phyloP scores from a whole-genome alignment of 805 yeast species.

The Candida germanica region DNA sequence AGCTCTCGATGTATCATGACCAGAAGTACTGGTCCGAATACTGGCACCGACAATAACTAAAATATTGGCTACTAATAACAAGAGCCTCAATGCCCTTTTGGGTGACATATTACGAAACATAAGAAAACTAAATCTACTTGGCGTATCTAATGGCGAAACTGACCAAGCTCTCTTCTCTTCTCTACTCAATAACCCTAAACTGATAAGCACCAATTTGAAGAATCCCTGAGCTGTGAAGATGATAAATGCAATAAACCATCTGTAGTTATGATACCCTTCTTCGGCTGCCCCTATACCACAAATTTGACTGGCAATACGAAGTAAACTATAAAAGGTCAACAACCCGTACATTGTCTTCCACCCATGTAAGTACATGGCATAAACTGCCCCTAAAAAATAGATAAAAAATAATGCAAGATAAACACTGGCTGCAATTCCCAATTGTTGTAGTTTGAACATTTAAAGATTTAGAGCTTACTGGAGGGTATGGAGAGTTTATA shows the following conservation, averaged over 20 bases:
- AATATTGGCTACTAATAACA: conserved; percentile 32
- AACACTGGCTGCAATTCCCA: conserved; percentile 35
- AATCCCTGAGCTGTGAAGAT: conserved; percentile 40
- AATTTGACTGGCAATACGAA: conserved; percentile 33
- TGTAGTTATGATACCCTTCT: conserved; percentile 24
- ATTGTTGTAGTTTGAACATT: conserved; percentile 17
- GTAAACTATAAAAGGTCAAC: conserved; percentile 22
- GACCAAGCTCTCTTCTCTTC: conserved; percentile 25
- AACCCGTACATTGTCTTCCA: conserved; percentile 13
- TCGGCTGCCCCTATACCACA: conserved; percentile 34
- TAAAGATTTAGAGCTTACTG: too few relatives aligned
- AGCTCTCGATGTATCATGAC: conserved; percentile 16
- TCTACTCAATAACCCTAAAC: conserved; percentile 23
- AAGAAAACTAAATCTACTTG: not conserved
- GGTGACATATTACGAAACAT: not conserved
- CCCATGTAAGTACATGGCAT: conserved; percentile 21
- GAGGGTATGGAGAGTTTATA: too few relatives aligned
- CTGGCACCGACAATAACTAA: conserved; percentile 25
- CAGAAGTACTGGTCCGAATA: conserved; percentile 5
- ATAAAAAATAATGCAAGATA: conserved; percentile 27
- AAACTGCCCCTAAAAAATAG: conserved; percentile 18
- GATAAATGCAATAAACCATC: conserved; percentile 38
- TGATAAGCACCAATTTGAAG: conserved; percentile 28
- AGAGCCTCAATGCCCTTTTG: conserved; percentile 18
- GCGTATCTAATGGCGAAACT: conserved; percentile 21